Evolutionary conservation across 108 stramenopile species (phyloP), one percentile per base, ranked within the genome.

Genomic region (Fistulifera solaris): DNA sequence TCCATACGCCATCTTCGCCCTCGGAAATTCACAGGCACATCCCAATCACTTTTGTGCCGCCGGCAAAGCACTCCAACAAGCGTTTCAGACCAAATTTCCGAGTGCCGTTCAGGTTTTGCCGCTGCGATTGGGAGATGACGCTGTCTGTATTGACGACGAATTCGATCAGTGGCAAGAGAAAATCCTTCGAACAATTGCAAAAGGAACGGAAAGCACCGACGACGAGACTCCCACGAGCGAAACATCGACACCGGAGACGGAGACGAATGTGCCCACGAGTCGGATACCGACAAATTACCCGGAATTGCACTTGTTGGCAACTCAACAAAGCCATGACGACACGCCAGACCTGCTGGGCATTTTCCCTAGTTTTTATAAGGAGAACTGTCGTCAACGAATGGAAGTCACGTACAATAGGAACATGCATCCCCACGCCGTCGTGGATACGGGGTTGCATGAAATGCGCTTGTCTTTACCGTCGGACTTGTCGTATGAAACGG

Each of bases 91-190:
- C 23, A 24, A 26, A 49, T 72, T 86, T 48, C 58, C 83, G 48
- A 94, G 94, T 18, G 94, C 72, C 7, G 48, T 52, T 6, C 62
- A 73, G 11, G 62, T 94, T 16, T 52, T 69, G 48, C 72, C 80
- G 25, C 53, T 89, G 40, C 90, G 87, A 10, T 62, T 91, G 44
- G 96, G 94, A 21, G 94, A 97, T 68, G 96, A 97, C 67, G 88
- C 90, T 40, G 79, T 71, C 45, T 76, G 83, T 42, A 70, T 97
- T 24, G 94, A 95, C 51, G 91, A 89, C 39, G 96, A 97, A 58
- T 95, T 91, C 63, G 96, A 94, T 64, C 63, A 63, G 18, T 97
- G 94, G 94, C 80, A 68, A 59, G 85, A 73, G 50, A 41, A 51
- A 1, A 53, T 92, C 13, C 63, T 79, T 46, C 56, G 52, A 23